Conservation (phyloP, 23 red algal species). For the Gracilaria gracilis region DNA sequence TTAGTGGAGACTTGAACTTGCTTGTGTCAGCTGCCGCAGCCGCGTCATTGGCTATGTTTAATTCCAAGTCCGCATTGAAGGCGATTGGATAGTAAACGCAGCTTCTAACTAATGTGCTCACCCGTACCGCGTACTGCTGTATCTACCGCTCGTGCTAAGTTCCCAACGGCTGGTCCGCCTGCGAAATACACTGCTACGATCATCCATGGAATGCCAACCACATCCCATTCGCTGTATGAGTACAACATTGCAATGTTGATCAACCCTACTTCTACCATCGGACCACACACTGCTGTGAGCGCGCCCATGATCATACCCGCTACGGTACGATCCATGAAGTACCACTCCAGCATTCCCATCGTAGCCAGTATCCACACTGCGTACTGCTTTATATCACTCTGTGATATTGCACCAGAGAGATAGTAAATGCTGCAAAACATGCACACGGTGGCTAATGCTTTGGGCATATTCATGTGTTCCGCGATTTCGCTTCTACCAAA, state of each 20-base stretch:
- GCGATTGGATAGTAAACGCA: slow-evolving; percentile 59
- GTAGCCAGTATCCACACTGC: slow-evolving; percentile 2
- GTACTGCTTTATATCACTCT: neutral
- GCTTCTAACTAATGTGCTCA: neutral
- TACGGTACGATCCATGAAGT: slow-evolving; percentile 29
- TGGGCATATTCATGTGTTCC: neutral
- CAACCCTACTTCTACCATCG: slow-evolving; percentile 1
- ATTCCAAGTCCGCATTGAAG: slow-evolving; percentile 68
- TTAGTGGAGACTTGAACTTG: slow-evolving; percentile 65
- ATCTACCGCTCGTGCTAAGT: slow-evolving; percentile 19
- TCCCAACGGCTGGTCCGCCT: slow-evolving; percentile 35
- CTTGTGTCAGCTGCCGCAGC: slow-evolving; percentile 51
- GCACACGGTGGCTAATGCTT: slow-evolving; percentile 29
- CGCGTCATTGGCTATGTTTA: slow-evolving; percentile 64
- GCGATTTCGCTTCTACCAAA: neutral
- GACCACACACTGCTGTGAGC: slow-evolving; percentile 2
- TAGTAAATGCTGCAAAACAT: slow-evolving; percentile 47
- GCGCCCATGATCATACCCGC: slow-evolving; percentile 15
- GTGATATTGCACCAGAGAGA: slow-evolving; percentile 3
- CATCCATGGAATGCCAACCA: slow-evolving; percentile 34
- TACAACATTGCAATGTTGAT: slow-evolving; percentile 34
- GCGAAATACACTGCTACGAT: slow-evolving; percentile 52
- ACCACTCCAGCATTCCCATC: slow-evolving; percentile 29
- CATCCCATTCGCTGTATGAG: slow-evolving; percentile 17
- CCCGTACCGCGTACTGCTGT: neutral